Conservation (phyloP, 2,329 filamentous ascomycete species). For the Sporothrix euskadiensis region DNA sequence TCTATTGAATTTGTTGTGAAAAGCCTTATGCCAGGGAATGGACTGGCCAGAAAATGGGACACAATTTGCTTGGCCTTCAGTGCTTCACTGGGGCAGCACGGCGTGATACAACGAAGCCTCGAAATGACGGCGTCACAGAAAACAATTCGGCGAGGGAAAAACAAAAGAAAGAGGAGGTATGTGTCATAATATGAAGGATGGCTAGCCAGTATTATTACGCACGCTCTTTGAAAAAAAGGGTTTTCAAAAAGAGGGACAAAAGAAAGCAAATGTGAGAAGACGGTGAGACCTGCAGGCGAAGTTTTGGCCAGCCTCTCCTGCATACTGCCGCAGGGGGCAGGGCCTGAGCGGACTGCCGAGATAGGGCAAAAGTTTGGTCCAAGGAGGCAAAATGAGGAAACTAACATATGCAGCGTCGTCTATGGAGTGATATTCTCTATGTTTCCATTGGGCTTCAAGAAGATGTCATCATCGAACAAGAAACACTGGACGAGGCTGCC, state of each 20-base stretch:
- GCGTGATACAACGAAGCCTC: constrained; percentile 20
- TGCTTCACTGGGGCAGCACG: background rate
- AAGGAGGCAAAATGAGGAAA: background rate
- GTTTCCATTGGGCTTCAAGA: background rate
- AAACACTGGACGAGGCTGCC: background rate
- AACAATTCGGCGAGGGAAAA: background rate
- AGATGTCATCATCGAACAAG: background rate
- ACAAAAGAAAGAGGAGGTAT: background rate
- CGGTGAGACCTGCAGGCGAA: constrained; percentile 16
- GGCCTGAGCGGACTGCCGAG: constrained; percentile 10
- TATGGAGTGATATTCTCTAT: background rate
- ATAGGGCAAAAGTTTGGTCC: background rate
- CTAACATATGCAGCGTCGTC: background rate
- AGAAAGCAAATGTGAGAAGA: background rate
- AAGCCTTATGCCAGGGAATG: background rate
- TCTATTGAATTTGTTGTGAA: background rate
- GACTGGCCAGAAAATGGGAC: background rate
- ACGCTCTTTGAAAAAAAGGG: too few relatives aligned
- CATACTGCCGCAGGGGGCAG: background rate
- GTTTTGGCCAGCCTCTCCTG: constrained; percentile 17
- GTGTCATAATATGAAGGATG: background rate
- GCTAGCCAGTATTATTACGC: too few relatives aligned
- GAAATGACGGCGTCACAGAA: background rate
- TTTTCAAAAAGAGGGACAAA: background rate
- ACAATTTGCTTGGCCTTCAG: background rate